A percentile compares a stretch with the other conserved stretches of the same genome.
phyloP scores from a whole-genome alignment of 2,329 filamentous ascomycete genomes.

The Pseudogymnoascus sp. region DNA sequence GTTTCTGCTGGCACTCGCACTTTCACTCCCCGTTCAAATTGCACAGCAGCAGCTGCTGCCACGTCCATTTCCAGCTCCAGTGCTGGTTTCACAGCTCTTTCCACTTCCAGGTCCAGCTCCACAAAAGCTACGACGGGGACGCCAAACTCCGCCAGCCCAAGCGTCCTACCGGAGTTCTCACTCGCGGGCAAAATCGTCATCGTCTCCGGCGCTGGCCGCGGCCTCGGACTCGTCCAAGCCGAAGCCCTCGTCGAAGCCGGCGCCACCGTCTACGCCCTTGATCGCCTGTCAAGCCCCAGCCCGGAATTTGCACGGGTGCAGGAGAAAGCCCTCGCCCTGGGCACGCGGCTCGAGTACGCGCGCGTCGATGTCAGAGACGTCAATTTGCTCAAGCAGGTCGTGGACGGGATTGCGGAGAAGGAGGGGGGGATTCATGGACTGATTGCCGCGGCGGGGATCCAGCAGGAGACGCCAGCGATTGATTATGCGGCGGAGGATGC shows the following conservation, averaged over 20 bases:
- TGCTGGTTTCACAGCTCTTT: not conserved
- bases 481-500: slow-evolving; percentile 50
- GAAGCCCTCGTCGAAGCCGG: slow-evolving; percentile 69
- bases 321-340: slow-evolving; percentile 48
- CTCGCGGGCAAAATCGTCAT: slow-evolving; percentile 58
- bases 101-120: not conserved
- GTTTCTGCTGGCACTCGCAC: not conserved
- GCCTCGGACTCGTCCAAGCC: slow-evolving; percentile 64
- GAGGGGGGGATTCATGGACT: slow-evolving; percentile 58
- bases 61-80: not conserved
- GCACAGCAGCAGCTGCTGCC: not conserved
- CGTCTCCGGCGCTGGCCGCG: slow-evolving; percentile 62
- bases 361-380: slow-evolving; percentile 61
- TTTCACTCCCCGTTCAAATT: not conserved
- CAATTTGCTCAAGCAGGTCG: slow-evolving; percentile 45
- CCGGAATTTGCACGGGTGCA: slow-evolving; percentile 53
- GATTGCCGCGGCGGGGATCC: slow-evolving; percentile 59
- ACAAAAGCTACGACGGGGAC: not conserved
- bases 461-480: slow-evolving; percentile 58
- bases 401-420: slow-evolving; percentile 50
- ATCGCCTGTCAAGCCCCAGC: slow-evolving; percentile 34
- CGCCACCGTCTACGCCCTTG: slow-evolving; percentile 45
- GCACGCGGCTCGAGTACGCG: slow-evolving; percentile 55
- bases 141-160: not conserved
- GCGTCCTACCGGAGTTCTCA: slow-evolving; percentile 51